Percentiles rank a stretch among this genome's conserved stretches.
Conservation (phyloP, 306 rosid species). For the Clitoria ternatea region DNA sequence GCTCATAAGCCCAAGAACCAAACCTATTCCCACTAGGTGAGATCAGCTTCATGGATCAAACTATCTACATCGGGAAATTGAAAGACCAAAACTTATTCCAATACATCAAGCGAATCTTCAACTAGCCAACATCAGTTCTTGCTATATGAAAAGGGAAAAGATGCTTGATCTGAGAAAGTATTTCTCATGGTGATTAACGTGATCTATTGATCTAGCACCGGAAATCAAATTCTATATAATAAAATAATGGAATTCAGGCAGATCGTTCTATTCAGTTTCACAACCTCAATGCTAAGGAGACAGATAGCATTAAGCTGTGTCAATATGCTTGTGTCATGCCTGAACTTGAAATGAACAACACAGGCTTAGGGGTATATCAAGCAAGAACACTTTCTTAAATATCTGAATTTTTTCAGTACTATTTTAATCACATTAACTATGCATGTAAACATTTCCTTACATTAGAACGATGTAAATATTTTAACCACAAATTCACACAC, state of each 20-base stretch:
- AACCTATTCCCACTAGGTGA: neutral
- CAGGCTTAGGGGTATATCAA: neutral
- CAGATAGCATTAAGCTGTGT: neutral
- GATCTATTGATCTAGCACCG: neutral
- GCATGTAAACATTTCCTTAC: neutral
- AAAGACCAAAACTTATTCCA: neutral
- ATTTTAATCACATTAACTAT: neutral
- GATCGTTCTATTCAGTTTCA: conserved; percentile 6
- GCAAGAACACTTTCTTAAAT: neutral
- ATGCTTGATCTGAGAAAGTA: neutral
- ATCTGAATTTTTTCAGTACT: neutral
- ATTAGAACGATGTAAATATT: neutral
- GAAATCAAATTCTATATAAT: neutral
- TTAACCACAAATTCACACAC: neutral
- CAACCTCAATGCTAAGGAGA: neutral
- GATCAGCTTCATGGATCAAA: neutral
- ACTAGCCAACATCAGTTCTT: neutral
- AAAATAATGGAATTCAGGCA: neutral
- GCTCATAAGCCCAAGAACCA: neutral
- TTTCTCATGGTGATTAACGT: neutral
- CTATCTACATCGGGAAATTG: neutral
- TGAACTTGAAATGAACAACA: neutral
- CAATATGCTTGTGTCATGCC: neutral
- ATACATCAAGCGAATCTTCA: neutral
- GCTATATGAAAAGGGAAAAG: neutral